Base-by-base conservation (phyloP, 495 filamentous ascomycete species). In the Chlorociboria aeruginascens region DNA sequence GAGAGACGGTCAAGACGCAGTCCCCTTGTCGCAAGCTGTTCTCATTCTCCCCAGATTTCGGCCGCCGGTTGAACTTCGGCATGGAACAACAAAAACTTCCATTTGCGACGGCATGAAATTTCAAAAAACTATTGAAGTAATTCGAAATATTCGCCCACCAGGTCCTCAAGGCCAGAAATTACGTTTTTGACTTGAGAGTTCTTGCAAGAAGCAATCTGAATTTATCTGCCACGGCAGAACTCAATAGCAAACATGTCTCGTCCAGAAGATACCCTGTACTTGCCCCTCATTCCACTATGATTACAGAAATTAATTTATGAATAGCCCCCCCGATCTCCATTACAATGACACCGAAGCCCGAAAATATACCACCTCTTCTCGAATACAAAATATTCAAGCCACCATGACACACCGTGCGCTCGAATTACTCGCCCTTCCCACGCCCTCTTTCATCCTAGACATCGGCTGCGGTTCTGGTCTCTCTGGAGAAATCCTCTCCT, bases 281-380 rank as follows among this genome's bases (percentile, higher is more conserved):
- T 36, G 35, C 48, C 30, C 34, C 49, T 41, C 38, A 42, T 36
- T 32, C 34, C 14, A 36, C 33, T 41, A n/a, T n/a, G 50, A 54
- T 32, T 35, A 46, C 48, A 38, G 34, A 53, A 53, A 47, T 46
- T 28, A 43, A 43, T 39, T 14, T 14, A 25, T 31, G 32, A 32
- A 44, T 48, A 94, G 88, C 56, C 85, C 86, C 42, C 88, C 92
- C 49, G 92, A 98, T 69, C 78, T 97, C 56, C 92, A 90, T 70
- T 98, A 98, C 71, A 84, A 95, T 68, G 93, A 96, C 65, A 73
- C 76, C 70, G 88, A 94, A 70, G 88, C 92, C 11, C 82, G 82
- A 62, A 90, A 95, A 70, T 98, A 98, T 69, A 98, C 93, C n/a
- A 95, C 90, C 29, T 86, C 79, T 46, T 95, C 89, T 14, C 88